A percentile compares a stretch with the other conserved stretches of the same genome.
These are phyloP conservation scores for Colletotrichum shisoi DNA, from an alignment of 2,329 filamentous ascomycete genomes.

Conservation along the genomic window DNA sequence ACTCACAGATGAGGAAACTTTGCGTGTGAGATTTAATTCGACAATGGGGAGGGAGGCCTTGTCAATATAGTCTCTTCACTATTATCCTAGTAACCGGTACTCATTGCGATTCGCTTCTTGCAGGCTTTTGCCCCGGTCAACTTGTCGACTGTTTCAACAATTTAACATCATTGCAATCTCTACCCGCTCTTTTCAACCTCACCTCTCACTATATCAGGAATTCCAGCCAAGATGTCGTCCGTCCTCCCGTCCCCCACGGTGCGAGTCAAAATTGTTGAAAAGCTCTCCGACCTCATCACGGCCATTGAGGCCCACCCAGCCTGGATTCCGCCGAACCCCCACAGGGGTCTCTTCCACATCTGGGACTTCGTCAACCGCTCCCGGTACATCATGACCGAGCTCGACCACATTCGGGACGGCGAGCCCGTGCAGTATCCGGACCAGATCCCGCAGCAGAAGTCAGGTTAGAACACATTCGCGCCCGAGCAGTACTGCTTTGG, in stretches of 20 bases:
- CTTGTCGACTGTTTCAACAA: background rate
- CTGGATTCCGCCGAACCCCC: slow-evolving; percentile 44
- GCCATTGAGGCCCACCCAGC: slow-evolving; percentile 46
- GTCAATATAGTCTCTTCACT: background rate
- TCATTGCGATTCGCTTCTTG: background rate
- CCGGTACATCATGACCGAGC: slow-evolving; percentile 53
- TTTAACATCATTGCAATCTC: background rate
- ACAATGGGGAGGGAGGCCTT: slow-evolving; percentile 1
- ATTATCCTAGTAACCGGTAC: background rate
- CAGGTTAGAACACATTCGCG: slow-evolving; percentile 41
- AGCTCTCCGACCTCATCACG: slow-evolving; percentile 44
- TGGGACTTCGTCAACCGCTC: slow-evolving; percentile 55
- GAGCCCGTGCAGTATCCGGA: slow-evolving; percentile 47
- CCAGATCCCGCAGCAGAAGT: slow-evolving; percentile 47
- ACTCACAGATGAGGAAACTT: slow-evolving; percentile 28
- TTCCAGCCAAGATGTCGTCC: slow-evolving; percentile 27
- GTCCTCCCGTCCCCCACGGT: slow-evolving; percentile 42
- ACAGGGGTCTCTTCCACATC: slow-evolving; percentile 49
- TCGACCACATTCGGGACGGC: slow-evolving; percentile 51
- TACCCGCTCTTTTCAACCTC: background rate
- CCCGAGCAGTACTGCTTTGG: background rate
- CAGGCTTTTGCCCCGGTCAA: background rate
- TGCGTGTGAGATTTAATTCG: slow-evolving; percentile 21
- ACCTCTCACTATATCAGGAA: background rate
- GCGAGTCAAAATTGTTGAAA: slow-evolving; percentile 43